Percentiles rank a stretch among this genome's conserved stretches.
Evolutionary conservation across 176 grass and related monocot species (phyloP).

Genomic region (Oryza nivara): DNA sequence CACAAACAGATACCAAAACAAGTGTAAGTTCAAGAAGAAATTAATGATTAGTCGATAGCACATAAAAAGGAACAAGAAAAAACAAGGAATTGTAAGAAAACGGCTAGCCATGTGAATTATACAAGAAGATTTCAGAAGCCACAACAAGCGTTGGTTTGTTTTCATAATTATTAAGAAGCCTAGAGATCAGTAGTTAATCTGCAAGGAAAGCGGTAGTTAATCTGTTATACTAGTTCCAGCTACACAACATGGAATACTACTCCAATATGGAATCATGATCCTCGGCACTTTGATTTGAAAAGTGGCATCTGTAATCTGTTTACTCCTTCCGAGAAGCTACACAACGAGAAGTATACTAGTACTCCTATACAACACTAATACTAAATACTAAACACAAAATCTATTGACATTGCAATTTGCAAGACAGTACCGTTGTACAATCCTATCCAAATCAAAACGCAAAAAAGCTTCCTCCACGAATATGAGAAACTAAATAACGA

Average conservation of each 20-base stretch:
- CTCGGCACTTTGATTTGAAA: no score
- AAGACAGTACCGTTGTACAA: neutral
- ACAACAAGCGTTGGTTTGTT: neutral
- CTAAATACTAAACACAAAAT: neutral
- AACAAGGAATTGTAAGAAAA: neutral
- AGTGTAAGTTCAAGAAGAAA: constrained; percentile 32
- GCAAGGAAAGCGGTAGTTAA: no score
- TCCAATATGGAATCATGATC: no score
- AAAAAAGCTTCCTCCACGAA: neutral
- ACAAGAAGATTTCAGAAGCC: neutral
- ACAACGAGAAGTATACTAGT: neutral
- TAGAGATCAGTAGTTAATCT: no score
- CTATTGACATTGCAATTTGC: neutral
- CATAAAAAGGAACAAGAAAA: neutral
- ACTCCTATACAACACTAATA: neutral
- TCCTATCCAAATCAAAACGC: neutral
- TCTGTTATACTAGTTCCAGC: neutral
- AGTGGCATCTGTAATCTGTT: no score
- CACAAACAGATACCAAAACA: neutral
- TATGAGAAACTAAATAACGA: neutral
- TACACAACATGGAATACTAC: no score
- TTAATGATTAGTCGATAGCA: constrained; percentile 6
- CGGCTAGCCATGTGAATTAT: neutral
- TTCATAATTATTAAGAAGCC: neutral
- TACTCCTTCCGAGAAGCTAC: neutral